Conservation (phyloP, 768 basidiomycete species). For the Mycena crocata region DNA sequence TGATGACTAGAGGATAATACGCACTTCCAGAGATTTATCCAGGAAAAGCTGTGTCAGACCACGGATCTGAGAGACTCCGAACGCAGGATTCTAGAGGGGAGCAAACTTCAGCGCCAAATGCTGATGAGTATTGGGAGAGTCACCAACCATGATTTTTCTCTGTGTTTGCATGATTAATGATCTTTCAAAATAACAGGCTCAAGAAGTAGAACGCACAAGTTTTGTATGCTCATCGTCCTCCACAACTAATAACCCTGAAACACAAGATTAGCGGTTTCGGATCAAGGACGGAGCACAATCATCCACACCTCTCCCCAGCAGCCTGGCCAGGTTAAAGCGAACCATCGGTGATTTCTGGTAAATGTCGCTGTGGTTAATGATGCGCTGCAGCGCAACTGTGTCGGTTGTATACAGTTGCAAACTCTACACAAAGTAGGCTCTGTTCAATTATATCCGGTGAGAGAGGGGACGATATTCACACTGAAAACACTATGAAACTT, state of each 20-base stretch:
- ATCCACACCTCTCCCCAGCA: constrained; percentile 7
- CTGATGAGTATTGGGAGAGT: too few relatives aligned
- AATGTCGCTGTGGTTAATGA: constrained; percentile 11
- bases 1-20: not conserved
- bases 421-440: not conserved
- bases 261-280: not conserved
- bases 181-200: too few relatives aligned
- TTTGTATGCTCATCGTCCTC: constrained; percentile 29
- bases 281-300: not conserved
- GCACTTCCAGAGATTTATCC: constrained; percentile 46
- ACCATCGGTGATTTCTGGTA: constrained; percentile 11
- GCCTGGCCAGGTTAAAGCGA: not conserved
- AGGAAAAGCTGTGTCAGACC: constrained; percentile 50
- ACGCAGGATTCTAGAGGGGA: constrained; percentile 59
- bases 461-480: not conserved
- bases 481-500: constrained; percentile 6
- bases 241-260: constrained; percentile 13
- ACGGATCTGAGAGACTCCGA: constrained; percentile 54
- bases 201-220: constrained; percentile 10
- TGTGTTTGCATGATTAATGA: not conserved
- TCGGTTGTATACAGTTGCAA: constrained; percentile 10
- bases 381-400: constrained; percentile 13
- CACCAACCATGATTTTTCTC: constrained; percentile 23
- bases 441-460: not conserved
- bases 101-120: not conserved